Base-by-base conservation (phyloP, 2,329 filamentous ascomycete species). In the Talaromyces islandicus region DNA sequence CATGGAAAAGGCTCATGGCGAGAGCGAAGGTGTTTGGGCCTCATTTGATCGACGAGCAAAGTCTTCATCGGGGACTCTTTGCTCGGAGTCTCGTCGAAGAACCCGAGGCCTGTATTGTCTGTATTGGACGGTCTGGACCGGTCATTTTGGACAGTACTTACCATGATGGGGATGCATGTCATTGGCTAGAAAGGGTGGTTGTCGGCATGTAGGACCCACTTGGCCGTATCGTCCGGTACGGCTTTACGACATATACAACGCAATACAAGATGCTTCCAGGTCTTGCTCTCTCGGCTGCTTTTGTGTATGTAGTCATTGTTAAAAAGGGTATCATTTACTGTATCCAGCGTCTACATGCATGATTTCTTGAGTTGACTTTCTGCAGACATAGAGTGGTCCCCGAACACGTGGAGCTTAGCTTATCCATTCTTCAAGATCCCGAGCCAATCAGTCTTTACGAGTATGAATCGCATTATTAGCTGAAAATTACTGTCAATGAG, bases 401-500 rank as follows among this genome's bases (percentile, higher is more conserved):
- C 58, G 58, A 60, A 29, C 30, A 52, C 52, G 58, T 56, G 58
- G 53, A 48, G 43, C 29, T 29, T n/a, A 19, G 21, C 32, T 24
- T 14, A n/a, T 50, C 51, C 38, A 43, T n/a, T 10, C 12, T 10
- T n/a, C 24, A 50, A 38, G 54, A 27, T 19, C 58, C 58, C 58
- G 58, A 60, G 43, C 58, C 58, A 60, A 60, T 60, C 58, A 56
- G 29, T 9, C n/a, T n/a, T n/a, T n/a, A n/a, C n/a, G n/a, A n/a
- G n/a, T n/a, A n/a, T 7, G 29, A 6, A 30, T 30, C 7, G 10
- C 7, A 9, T 1, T 30, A 30, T 30, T 6, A 30, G 29, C 29
- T 30, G 29, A 30, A 9, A 2, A 30, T 30, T 43, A 21, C n/a
- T n/a, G n/a, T n/a, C n/a, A 43, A 27, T 25, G 3, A 30, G 3